Evolutionary conservation across 176 grass and related monocot species (phyloP), one percentile per base, ranked within the genome.

Genomic region (Aegilops bicornis): DNA sequence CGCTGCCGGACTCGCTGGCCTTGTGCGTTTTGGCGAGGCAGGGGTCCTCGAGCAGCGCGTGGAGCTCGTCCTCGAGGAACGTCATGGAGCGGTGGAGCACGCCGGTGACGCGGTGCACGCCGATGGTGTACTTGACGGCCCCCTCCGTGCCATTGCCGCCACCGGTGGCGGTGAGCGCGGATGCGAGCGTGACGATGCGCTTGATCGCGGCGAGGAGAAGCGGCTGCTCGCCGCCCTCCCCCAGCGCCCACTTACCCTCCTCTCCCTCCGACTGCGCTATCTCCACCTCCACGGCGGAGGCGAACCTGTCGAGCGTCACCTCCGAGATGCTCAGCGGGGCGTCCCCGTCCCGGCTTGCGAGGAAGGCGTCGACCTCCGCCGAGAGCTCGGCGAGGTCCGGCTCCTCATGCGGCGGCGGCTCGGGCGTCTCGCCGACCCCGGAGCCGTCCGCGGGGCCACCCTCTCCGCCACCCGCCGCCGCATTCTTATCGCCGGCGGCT

Each of bases 31-130:
- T 91, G 61, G 81, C 62, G 20, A 76, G 68, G 22, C 81, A 77
- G 5, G 89, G 82, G 36, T 99, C 89, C 37, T 96, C 93, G 4
- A 99, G 92, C 29, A 79, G n/a, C 2, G 72, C 63, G 62, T 94
- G 77, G 83, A 99, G 88, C 84, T 96, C 97, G 74, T 99, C 94
- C 82, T 99, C 97, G 15, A 96, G 90, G 87, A 99, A 96, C 19
- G 88, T 84, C 94, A 99, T 96, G 6, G 85, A 43, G 59, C 80
- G 90, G 77, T 94, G 92, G 7, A 96, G 83, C 86, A 96, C 89
- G 67, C 86, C 89, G 8, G 92, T 83, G 36, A 93, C 90, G 42
- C 87, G 92, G 58, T 94, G 93, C 80, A 91, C 82, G 5, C 85
- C 83, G 61, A 86, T 77, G 45, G 32, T 77, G 71, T 87, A 96